Base-by-base conservation (phyloP, 345 rosid genomes). In the Iberis pinnata region DNA sequence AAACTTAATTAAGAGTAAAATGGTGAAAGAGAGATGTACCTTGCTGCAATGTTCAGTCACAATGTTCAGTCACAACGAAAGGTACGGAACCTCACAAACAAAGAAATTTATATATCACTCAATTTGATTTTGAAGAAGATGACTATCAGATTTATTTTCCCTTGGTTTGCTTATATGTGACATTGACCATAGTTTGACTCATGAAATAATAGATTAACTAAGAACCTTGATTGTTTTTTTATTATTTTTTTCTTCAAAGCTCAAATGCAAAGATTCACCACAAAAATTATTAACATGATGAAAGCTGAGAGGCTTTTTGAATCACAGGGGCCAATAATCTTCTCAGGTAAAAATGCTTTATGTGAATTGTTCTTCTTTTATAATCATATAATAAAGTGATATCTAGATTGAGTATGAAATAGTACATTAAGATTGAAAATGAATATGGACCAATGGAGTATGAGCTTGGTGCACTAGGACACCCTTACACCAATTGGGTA, bases 401-500 rank as follows among this genome's bases (percentile, higher is more conserved):
- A 24, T 31, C 49, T 45, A 11, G 43, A 51, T 60, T 58, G 32
- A 51, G 49, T 44, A 58, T 41, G 57, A 55, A 44, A 42, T 49
- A 18, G 49, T 18, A 49, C 36, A 24, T 59, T 54, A 38, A 93
- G 99, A 85, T 93, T 64, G 99, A 93, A 75, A 93, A 93, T 67
- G 99, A 93, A 71, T 93, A 93, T 74, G 97, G 95, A 43, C 97
- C 99, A 52, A 47, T 88, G 84, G 95, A 85, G 69, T 73, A 80
- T 31, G 97, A 83, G 73, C 48, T 78, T 1, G 97, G 97, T 53
- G 72, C 78, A 18, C 58, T 95, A 0, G 95, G 97, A 40, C 61
- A 69, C 48, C 64, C 86, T 14, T 92, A 92, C 75, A 68, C 74
- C 17, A 47, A 77, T 5, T 92, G 98, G 98, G 94, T 97, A 62